phyloP scores from a whole-genome alignment of 2,329 filamentous ascomycete genomes.

The Emmonsia crescens region DNA sequence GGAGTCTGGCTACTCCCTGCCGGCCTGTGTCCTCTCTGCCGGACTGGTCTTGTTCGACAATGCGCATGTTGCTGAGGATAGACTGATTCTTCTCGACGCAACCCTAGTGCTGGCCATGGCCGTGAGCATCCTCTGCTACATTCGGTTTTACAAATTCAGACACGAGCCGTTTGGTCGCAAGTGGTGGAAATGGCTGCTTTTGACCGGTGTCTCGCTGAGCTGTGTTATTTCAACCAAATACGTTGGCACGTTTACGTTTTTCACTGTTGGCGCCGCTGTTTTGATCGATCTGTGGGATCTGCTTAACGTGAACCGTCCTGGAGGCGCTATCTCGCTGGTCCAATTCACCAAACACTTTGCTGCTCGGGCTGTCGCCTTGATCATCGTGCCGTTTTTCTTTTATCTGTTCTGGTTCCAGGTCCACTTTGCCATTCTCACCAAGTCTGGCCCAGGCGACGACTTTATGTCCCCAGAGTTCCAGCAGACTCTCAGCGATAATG shows the following conservation, averaged over 20 bases:
- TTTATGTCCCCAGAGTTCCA: conserved; percentile 99
- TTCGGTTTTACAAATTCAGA: conserved; percentile 94
- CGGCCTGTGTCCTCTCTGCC: conserved; percentile 78
- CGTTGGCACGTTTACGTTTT: conserved; percentile 90
- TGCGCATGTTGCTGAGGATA: conserved; percentile 91
- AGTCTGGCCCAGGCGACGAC: conserved; percentile 89
- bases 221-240: conserved; percentile 99
- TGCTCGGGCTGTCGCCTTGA: conserved; percentile 74
- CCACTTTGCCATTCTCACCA: conserved; percentile 79
- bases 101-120: conserved; percentile 94
- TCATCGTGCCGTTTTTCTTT: conserved; percentile 88
- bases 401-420: conserved; percentile 99
- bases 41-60: conserved; percentile 90
- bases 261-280: conserved; percentile 91
- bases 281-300: conserved; percentile 92
- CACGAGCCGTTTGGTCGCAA: conserved; percentile 84
- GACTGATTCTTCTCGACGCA: conserved; percentile 87
- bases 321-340: conserved; percentile 66
- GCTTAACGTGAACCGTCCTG: conserved; percentile 73
- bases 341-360: conserved; percentile 83
- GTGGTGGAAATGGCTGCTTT: conserved; percentile 99
- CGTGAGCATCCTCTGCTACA: conserved; percentile 82
- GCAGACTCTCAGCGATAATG: conserved; percentile 89
- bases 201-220: conserved; percentile 88
- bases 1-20: conserved; percentile 96